Conservation (phyloP, 176 grass and related monocot species). For the Oryza glumipatula region DNA sequence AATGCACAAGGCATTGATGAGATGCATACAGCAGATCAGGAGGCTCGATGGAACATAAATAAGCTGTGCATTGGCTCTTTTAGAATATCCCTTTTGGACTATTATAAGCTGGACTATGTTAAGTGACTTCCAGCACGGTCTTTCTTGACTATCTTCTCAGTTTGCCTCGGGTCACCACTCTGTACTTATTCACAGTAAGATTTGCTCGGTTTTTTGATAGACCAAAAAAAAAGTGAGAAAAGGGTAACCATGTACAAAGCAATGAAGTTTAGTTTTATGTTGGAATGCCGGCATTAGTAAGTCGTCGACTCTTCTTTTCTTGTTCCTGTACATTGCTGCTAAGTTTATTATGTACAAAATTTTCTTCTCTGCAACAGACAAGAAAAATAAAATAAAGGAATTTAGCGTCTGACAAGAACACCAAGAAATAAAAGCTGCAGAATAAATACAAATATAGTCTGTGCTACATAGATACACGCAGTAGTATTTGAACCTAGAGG, state of each 20-base stretch:
- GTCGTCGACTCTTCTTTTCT: constrained; percentile 21
- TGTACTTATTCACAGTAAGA: constrained; percentile 44
- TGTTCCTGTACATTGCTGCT: constrained; percentile 49
- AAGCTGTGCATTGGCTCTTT: constrained; percentile 34
- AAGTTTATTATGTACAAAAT: constrained; percentile 63
- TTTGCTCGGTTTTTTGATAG: constrained; percentile 21
- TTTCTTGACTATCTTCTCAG: constrained; percentile 29
- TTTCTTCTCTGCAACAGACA: constrained; percentile 64
- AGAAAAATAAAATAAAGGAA: background rate
- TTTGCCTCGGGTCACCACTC: constrained; percentile 28
- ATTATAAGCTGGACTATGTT: constrained; percentile 27
- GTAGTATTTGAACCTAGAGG: background rate
- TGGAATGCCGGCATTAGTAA: constrained; percentile 37
- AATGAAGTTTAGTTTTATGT: constrained; percentile 31
- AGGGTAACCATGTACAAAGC: constrained; percentile 42
- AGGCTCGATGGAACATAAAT: constrained; percentile 36
- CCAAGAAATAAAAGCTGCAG: background rate
- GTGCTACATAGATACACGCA: background rate
- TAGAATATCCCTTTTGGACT: constrained; percentile 20
- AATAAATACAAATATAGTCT: constrained; percentile 4
- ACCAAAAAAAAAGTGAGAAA: constrained; percentile 30
- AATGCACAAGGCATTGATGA: constrained; percentile 19
- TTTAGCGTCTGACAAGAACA: constrained; percentile 18
- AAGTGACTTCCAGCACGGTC: constrained; percentile 32
- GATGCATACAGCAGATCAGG: constrained; percentile 32